These are phyloP conservation scores for Staphylotrichum longicolle DNA, from an alignment of 495 filamentous ascomycete genomes.

Conservation along the genomic window DNA sequence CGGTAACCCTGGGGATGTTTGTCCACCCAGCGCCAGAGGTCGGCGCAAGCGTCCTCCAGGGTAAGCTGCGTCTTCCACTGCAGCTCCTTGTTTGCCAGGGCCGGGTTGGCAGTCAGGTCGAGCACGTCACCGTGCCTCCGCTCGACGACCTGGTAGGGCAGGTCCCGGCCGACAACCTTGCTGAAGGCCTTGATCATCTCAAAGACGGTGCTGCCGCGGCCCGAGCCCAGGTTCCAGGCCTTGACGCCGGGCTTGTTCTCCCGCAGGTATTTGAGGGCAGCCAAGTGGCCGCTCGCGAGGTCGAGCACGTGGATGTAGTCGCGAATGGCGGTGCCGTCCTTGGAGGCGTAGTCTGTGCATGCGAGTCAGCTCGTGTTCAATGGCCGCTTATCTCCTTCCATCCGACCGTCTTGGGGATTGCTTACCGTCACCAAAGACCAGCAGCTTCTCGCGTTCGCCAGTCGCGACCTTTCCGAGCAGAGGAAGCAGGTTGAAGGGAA, in stretches of 20 bases:
- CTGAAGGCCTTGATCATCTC: conserved; percentile 97
- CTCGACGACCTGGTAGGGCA: conserved; percentile 82
- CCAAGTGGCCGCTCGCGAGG: conserved; percentile 82
- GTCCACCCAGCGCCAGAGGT: conserved; percentile 91
- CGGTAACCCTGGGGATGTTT: conserved; percentile 96
- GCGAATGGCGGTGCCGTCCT: conserved; percentile 73
- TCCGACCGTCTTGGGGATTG: not conserved
- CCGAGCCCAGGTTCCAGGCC: conserved; percentile 98
- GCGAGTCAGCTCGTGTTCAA: not conserved
- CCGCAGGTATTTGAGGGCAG: conserved; percentile 88
- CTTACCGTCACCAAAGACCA: conserved; percentile 92
- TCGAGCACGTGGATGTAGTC: conserved; percentile 86
- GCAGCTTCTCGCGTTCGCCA: conserved; percentile 88
- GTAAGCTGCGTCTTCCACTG: conserved; percentile 88
- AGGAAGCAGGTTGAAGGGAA: conserved; percentile 93
- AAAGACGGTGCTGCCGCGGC: conserved; percentile 89
- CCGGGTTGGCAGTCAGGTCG: conserved; percentile 90
- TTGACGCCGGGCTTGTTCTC: conserved; percentile 85
- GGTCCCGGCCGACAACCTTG: conserved; percentile 74
- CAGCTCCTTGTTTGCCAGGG: conserved; percentile 80
- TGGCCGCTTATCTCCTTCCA: not conserved
- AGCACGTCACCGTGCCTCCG: conserved; percentile 87
- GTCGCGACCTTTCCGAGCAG: conserved; percentile 93
- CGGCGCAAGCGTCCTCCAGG: conserved; percentile 87
- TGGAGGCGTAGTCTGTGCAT: conserved; percentile 78